A percentile compares a stretch with the other conserved stretches of the same genome.
phyloP scores from a whole-genome alignment of 2,329 filamentous ascomycete species.

The Zasmidium cellare region DNA sequence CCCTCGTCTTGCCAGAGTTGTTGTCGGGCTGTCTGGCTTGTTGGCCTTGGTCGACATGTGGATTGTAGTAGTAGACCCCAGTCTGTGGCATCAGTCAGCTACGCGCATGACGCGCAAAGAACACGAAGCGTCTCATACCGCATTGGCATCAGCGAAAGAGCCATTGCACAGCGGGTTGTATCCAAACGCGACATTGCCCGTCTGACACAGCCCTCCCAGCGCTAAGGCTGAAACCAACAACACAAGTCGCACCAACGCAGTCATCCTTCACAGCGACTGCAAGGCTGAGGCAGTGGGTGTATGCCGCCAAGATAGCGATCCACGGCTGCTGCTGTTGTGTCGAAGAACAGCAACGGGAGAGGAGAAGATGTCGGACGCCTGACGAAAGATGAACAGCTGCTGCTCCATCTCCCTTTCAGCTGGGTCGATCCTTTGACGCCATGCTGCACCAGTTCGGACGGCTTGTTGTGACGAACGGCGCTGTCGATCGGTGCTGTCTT shows the following conservation, averaged over 20 bases:
- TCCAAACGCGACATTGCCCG: neutral
- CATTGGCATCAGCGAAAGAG: slow-evolving; percentile 2
- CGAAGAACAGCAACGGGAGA: neutral
- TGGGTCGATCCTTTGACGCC: neutral
- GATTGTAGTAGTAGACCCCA: slow-evolving; percentile 7
- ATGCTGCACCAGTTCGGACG: neutral
- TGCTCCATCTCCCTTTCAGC: neutral
- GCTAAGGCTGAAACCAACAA: neutral
- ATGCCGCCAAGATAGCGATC: no score
- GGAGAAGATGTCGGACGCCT: neutral
- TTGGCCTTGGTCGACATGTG: slow-evolving; percentile 10
- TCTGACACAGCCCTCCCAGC: neutral
- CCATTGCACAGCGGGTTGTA: slow-evolving; percentile 3
- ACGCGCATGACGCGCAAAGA: neutral
- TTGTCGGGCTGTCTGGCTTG: slow-evolving; percentile 8
- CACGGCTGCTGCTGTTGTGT: neutral
- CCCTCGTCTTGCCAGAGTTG: slow-evolving; percentile 6
- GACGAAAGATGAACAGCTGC: neutral
- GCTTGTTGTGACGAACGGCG: neutral
- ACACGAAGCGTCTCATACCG: neutral
- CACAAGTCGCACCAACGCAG: neutral
- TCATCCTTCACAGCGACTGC: neutral
- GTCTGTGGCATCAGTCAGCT: neutral
- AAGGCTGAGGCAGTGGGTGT: neutral
- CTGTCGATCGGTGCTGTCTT: neutral